Conservation (phyloP, 192 early-diverging fungal genomes). For the Mortierella antarctica region DNA sequence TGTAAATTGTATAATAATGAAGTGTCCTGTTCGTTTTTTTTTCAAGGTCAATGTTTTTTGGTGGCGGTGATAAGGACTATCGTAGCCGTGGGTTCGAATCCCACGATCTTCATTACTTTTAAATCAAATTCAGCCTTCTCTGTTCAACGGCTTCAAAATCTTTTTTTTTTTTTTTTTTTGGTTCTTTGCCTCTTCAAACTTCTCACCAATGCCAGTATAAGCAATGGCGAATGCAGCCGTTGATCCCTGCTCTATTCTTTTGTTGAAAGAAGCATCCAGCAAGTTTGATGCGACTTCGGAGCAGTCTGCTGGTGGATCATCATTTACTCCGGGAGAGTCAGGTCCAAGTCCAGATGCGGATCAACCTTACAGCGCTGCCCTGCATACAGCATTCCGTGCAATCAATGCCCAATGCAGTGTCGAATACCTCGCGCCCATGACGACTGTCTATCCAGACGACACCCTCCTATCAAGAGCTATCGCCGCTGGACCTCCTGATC, state of each 20-base stretch:
- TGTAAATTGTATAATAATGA: background rate
- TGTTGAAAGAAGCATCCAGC: constrained; percentile 24
- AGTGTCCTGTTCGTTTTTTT: constrained; percentile 16
- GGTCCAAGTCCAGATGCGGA: background rate
- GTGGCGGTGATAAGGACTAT: background rate
- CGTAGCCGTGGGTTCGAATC: constrained; percentile 16
- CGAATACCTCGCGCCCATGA: constrained; percentile 25
- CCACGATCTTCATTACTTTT: constrained; percentile 6
- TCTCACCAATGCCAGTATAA: too few species aligned
- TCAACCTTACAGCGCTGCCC: constrained; percentile 18
- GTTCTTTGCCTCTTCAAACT: too few species aligned
- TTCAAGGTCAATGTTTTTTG: constrained; percentile 36
- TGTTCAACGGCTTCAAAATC: background rate
- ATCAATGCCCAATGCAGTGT: background rate
- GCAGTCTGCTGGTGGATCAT: background rate
- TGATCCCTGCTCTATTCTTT: constrained; percentile 21
- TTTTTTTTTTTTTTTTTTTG: too few species aligned
- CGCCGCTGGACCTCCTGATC: constrained; percentile 5
- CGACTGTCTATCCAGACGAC: constrained; percentile 4
- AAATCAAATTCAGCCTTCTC: too few species aligned
- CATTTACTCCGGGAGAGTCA: background rate
- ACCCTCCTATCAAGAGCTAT: constrained; percentile 15
- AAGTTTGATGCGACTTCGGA: background rate
- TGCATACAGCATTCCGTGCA: background rate
- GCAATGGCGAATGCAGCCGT: too few species aligned